Conservation (phyloP, 208 protist species). For the Zelonia costaricensis region DNA sequence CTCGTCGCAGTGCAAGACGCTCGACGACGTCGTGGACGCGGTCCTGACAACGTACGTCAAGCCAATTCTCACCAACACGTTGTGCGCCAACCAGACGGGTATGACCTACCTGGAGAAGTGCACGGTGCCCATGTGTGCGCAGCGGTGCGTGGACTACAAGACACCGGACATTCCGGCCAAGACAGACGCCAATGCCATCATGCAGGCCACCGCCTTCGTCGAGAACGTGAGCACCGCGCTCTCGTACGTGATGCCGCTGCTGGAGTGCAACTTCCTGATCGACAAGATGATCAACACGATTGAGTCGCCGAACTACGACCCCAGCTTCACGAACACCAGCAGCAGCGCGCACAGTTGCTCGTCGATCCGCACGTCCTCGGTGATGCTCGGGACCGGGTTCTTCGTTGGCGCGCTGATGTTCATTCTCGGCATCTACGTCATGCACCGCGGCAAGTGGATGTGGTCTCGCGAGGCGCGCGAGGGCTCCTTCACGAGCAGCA, state of each 20-base stretch:
- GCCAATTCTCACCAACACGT: conserved; percentile 39
- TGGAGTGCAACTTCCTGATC: conserved; percentile 82
- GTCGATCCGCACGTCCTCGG: conserved; percentile 33
- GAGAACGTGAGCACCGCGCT: conserved; percentile 65
- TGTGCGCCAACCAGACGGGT: conserved; percentile 45
- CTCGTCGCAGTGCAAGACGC: conserved; percentile 27
- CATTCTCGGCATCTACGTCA: conserved; percentile 63
- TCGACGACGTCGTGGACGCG: conserved; percentile 39
- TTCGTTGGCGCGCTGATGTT: conserved; percentile 81
- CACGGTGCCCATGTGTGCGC: conserved; percentile 43
- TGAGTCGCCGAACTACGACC: conserved; percentile 31
- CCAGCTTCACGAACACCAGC: conserved; percentile 9
- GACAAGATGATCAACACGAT: conserved; percentile 55
- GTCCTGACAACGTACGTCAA: conserved; percentile 46
- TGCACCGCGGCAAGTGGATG: conserved; percentile 64
- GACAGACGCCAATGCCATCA: conserved; percentile 26
- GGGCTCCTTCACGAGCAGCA: not conserved
- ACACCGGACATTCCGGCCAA: conserved; percentile 21
- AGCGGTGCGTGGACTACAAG: conserved; percentile 43
- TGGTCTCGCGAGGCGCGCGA: conserved; percentile 21
- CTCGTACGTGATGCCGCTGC: conserved; percentile 53
- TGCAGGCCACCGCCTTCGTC: conserved; percentile 32
- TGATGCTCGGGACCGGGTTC: conserved; percentile 72
- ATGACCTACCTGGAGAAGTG: conserved; percentile 50
- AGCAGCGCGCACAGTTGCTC: conserved; percentile 33